Percentiles rank a stretch among this genome's conserved stretches.
phyloP scores from a whole-genome alignment of 106 monocot species.

The Dendrobium officinale region DNA sequence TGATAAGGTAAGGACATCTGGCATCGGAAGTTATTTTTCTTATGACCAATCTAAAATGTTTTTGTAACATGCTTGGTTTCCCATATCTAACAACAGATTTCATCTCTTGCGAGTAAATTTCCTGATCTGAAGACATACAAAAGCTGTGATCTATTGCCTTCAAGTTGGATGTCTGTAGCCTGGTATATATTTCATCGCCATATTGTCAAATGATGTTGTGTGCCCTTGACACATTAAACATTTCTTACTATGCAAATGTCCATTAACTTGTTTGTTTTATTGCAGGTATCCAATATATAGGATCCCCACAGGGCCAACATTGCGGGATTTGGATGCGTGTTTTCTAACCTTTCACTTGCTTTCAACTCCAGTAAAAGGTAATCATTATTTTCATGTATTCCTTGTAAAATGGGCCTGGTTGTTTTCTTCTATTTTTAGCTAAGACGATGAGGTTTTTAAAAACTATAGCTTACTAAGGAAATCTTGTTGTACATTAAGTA shows the following conservation, averaged over 20 bases:
- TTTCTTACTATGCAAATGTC: background rate
- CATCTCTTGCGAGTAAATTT: conserved; percentile 57
- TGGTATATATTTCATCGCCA: conserved; percentile 43
- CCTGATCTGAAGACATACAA: conserved; percentile 72
- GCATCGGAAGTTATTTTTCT: background rate
- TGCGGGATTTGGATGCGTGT: conserved; percentile 86
- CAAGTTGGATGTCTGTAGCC: conserved; percentile 92
- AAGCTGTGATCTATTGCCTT: conserved; percentile 76
- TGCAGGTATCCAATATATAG: conserved; percentile 96
- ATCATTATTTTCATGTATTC: conserved; percentile 2
- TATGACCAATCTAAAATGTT: background rate
- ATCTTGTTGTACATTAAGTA: too few relatives aligned
- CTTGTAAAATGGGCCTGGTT: too few relatives aligned
- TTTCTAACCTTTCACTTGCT: conserved; percentile 81
- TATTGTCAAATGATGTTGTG: too few relatives aligned
- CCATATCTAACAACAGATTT: conserved; percentile 37
- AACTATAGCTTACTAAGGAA: too few relatives aligned
- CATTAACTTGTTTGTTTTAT: background rate
- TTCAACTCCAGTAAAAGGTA: conserved; percentile 57
- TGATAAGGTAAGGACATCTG: conserved; percentile 46
- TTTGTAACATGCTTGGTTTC: background rate
- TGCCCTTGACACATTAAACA: background rate
- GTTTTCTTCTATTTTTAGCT: background rate
- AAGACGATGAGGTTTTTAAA: background rate
- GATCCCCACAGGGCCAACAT: conserved; percentile 83